Evolutionary conservation across 169 alveolate genomes (phyloP).

Genomic region (Plasmodium yoelii): DNA sequence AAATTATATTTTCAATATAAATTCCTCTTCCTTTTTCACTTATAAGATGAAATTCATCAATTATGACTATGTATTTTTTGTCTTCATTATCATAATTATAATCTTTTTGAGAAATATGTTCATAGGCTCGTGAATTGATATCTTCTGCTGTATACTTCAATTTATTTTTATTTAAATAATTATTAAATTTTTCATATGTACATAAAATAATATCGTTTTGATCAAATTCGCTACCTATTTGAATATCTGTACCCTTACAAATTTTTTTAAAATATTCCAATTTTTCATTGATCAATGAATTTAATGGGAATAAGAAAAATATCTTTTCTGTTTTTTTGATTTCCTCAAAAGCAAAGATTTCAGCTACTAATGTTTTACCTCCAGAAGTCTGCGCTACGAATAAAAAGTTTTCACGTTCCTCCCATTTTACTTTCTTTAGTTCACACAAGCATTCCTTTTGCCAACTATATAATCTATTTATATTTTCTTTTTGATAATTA

Average conservation of each 20-base stretch:
- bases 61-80: conserved; percentile 21
- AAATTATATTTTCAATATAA: conserved; percentile 49
- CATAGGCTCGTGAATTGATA: not conserved
- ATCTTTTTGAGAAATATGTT: not conserved
- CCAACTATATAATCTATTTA: conserved; percentile 50
- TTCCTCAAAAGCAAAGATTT: conserved; percentile 56
- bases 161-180: conserved; percentile 35
- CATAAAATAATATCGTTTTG: conserved; percentile 44
- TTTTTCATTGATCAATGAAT: conserved; percentile 69
- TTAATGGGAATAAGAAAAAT: conserved; percentile 60
- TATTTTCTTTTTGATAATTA: conserved; percentile 44
- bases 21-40: conserved; percentile 70
- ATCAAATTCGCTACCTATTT: conserved; percentile 19
- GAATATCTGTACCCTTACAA: conserved; percentile 45
- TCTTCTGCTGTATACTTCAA: not conserved
- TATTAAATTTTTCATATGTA: conserved; percentile 58
- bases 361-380: conserved; percentile 63
- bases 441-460: conserved; percentile 53
- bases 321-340: conserved; percentile 13
- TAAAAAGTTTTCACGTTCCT: conserved; percentile 40
- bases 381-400: conserved; percentile 74
- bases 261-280: conserved; percentile 33
- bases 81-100: not conserved
- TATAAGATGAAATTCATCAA: conserved; percentile 61
- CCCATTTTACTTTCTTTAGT: conserved; percentile 47